Conservation (phyloP, 768 basidiomycete species). For the Podaxis pistillaris region DNA sequence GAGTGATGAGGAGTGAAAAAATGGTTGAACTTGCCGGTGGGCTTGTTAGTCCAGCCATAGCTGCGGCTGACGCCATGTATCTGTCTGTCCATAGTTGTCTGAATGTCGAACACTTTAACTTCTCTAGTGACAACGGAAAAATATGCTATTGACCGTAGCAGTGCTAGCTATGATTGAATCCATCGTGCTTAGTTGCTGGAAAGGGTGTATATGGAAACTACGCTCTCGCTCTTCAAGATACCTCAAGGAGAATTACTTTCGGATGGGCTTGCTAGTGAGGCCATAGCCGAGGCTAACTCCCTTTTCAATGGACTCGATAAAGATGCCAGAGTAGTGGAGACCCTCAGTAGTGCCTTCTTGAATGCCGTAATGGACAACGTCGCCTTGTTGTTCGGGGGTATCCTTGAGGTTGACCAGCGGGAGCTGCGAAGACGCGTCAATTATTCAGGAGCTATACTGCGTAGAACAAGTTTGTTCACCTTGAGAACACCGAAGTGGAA, state of each 20-base stretch:
- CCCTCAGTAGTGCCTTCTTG: constrained; percentile 59
- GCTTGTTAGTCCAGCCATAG: no score
- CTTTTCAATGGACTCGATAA: constrained; percentile 42
- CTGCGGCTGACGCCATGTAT: no score
- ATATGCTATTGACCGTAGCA: no score
- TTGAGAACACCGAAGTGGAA: constrained; percentile 64
- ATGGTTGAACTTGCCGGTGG: no score
- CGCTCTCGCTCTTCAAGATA: not conserved
- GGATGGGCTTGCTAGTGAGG: not conserved
- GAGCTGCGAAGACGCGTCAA: constrained; percentile 33
- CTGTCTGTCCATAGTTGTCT: no score
- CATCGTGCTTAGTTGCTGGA: not conserved
- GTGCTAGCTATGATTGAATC: no score
- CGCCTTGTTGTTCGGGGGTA: constrained; percentile 42
- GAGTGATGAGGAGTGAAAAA: not conserved
- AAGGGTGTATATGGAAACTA: not conserved
- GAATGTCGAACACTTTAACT: no score
- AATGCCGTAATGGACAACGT: constrained; percentile 58
- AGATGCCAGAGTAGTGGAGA: constrained; percentile 56
- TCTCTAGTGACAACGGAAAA: no score
- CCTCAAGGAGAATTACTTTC: not conserved
- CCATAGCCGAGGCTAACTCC: constrained; percentile 35
- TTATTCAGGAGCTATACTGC: not conserved
- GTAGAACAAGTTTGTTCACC: constrained; percentile 28
- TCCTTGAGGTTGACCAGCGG: constrained; percentile 50